Evolutionary conservation across 768 basidiomycete species (phyloP).

Genomic region (Filobasidium wieringae): DNA sequence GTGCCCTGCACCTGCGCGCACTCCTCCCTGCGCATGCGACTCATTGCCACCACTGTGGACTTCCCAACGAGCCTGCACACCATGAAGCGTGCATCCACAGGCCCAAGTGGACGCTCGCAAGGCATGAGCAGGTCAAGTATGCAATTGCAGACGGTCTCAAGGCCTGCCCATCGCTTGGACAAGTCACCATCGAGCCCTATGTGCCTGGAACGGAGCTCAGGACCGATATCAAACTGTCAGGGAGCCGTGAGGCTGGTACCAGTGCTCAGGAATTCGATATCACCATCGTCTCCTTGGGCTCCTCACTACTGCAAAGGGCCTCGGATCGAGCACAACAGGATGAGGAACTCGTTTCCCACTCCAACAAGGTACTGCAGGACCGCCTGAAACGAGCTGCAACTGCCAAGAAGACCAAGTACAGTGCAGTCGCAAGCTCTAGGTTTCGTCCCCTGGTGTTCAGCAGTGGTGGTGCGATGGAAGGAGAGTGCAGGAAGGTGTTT

Average conservation of each 20-base stretch:
- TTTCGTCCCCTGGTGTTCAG: too few species aligned
- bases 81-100: not conserved
- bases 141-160: not conserved
- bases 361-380: too few species aligned
- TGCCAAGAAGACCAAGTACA: too few species aligned
- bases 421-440: too few species aligned
- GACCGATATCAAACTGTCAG: not conserved
- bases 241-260: not conserved
- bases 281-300: too few species aligned
- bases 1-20: not conserved
- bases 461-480: too few species aligned
- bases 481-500: too few species aligned
- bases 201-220: not conserved
- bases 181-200: not conserved
- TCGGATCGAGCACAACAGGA: too few species aligned
- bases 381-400: too few species aligned
- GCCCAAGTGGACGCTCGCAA: not conserved
- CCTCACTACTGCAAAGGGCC: too few species aligned
- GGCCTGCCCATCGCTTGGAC: not conserved
- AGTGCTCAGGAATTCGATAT: too few species aligned
- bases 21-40: not conserved
- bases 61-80: not conserved
- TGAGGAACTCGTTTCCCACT: too few species aligned
- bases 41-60: not conserved
- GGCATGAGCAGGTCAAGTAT: slow-evolving; percentile 1